phyloP scores from a whole-genome alignment of 805 yeast genomes.

The Candida taoyuanica region DNA sequence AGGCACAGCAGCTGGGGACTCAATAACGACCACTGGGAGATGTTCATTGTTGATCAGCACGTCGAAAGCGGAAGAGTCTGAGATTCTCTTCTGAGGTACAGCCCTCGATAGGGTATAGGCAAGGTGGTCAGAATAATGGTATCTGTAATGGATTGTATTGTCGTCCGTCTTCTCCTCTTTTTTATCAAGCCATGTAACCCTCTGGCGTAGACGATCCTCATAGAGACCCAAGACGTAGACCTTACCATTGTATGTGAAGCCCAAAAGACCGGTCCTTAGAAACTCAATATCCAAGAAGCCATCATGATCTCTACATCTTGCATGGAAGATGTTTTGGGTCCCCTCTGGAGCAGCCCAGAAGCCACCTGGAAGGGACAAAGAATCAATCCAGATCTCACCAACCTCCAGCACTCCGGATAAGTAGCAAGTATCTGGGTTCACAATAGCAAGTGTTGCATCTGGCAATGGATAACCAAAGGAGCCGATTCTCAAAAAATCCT shows the following conservation, averaged over 20 bases:
- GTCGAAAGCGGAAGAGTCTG: slow-evolving; percentile 91
- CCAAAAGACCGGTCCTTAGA: slow-evolving; percentile 85
- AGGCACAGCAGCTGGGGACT: slow-evolving; percentile 52
- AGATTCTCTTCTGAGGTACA: slow-evolving; percentile 59
- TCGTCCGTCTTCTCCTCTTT: slow-evolving; percentile 23
- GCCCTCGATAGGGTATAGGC: slow-evolving; percentile 79
- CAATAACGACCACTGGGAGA: slow-evolving; percentile 81
- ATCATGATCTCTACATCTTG: slow-evolving; percentile 67
- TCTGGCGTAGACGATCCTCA: slow-evolving; percentile 85
- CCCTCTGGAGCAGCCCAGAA: slow-evolving; percentile 70
- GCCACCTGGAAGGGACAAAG: slow-evolving; percentile 87
- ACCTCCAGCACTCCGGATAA: slow-evolving; percentile 73
- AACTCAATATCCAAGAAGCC: slow-evolving; percentile 74
- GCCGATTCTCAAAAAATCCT: slow-evolving; percentile 65
- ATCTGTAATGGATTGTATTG: slow-evolving; percentile 35
- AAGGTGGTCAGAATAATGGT: slow-evolving; percentile 84
- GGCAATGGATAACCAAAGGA: slow-evolving; percentile 94
- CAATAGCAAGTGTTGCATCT: slow-evolving; percentile 89
- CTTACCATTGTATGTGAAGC: slow-evolving; percentile 83
- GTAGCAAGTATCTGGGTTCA: slow-evolving; percentile 84
- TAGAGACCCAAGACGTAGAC: slow-evolving; percentile 84
- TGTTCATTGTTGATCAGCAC: slow-evolving; percentile 67
- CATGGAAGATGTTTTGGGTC: slow-evolving; percentile 74
- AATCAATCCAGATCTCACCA: slow-evolving; percentile 98
- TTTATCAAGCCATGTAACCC: slow-evolving; percentile 62